A percentile compares a stretch with the other conserved stretches of the same genome.
phyloP scores from a whole-genome alignment of 2,329 filamentous ascomycete genomes.

The Botryosphaeria agaves region DNA sequence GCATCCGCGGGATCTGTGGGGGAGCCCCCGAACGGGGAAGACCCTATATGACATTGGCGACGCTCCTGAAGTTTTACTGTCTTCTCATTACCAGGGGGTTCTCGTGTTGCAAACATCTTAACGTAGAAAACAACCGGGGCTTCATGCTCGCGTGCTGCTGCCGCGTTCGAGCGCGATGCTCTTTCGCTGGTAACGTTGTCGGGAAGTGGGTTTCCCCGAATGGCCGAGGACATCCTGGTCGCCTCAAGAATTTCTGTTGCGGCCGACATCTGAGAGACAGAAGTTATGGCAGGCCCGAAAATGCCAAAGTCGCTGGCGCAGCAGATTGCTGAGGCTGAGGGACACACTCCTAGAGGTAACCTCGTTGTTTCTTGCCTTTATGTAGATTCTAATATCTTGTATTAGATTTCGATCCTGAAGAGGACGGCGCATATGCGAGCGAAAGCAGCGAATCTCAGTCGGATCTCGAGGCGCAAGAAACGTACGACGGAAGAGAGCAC shows the following conservation, averaged over 20 bases:
- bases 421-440: slow-evolving; percentile 36
- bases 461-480: slow-evolving; percentile 28
- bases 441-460: slow-evolving; percentile 38
- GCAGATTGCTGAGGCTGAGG: slow-evolving; percentile 44
- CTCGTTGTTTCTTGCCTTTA: neutral
- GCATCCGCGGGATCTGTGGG: slow-evolving; percentile 53
- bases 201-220: neutral
- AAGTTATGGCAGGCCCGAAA: slow-evolving; percentile 27
- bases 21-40: slow-evolving; percentile 57
- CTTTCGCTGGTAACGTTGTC: too few species aligned
- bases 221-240: slow-evolving; percentile 18
- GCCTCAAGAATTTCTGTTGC: slow-evolving; percentile 1
- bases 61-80: too few species aligned
- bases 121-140: slow-evolving; percentile 37
- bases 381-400: slow-evolving; percentile 2
- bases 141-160: slow-evolving; percentile 15
- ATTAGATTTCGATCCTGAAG: slow-evolving; percentile 68
- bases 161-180: too few species aligned
- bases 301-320: slow-evolving; percentile 37
- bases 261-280: neutral
- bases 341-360: slow-evolving; percentile 23
- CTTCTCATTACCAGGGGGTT: slow-evolving; percentile 58
- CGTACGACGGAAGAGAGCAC: slow-evolving; percentile 59
- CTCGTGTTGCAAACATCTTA: slow-evolving; percentile 48
- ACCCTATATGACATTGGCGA: slow-evolving; percentile 45